These are phyloP conservation scores for Fagopyrum tataricum DNA, from an alignment of 148 eudicot genomes.

Conservation along the genomic window DNA sequence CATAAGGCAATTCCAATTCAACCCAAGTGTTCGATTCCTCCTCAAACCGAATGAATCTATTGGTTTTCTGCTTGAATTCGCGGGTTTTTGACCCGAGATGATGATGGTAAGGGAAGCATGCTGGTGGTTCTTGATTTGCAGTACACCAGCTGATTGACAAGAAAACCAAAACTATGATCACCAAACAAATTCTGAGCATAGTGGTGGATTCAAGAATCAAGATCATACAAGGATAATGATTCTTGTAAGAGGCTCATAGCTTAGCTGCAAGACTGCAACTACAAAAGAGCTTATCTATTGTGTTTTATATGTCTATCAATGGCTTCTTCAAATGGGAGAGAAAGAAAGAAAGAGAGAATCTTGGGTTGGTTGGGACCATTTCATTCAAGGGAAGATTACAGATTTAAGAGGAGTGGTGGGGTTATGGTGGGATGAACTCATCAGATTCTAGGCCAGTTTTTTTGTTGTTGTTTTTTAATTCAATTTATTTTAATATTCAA, in stretches of 20 bases:
- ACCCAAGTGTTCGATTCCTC: constrained; percentile 66
- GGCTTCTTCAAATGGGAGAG: not conserved
- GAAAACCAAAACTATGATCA: not conserved
- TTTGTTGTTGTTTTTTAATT: not conserved
- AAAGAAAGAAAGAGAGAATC: not conserved
- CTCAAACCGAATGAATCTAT: constrained; percentile 52
- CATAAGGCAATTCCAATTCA: constrained; percentile 57
- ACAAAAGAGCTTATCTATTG: not conserved
- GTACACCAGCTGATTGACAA: not conserved
- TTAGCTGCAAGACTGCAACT: not conserved
- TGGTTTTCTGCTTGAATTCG: constrained; percentile 38
- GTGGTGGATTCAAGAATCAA: not conserved
- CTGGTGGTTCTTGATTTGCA: not conserved
- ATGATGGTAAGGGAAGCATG: constrained; percentile 33
- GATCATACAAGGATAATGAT: not conserved
- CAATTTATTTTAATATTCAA: not conserved
- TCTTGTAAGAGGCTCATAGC: not conserved
- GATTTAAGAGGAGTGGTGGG: constrained; percentile 1
- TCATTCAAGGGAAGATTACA: not conserved
- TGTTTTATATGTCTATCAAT: not conserved
- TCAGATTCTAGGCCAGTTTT: not conserved
- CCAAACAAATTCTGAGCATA: not conserved
- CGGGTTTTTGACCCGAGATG: constrained; percentile 14
- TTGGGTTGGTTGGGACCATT: not conserved
- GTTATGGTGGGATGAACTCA: not conserved